These are phyloP conservation scores for Sarocladium kiliense DNA, from an alignment of 2,329 filamentous ascomycete species.

Conservation along the genomic window DNA sequence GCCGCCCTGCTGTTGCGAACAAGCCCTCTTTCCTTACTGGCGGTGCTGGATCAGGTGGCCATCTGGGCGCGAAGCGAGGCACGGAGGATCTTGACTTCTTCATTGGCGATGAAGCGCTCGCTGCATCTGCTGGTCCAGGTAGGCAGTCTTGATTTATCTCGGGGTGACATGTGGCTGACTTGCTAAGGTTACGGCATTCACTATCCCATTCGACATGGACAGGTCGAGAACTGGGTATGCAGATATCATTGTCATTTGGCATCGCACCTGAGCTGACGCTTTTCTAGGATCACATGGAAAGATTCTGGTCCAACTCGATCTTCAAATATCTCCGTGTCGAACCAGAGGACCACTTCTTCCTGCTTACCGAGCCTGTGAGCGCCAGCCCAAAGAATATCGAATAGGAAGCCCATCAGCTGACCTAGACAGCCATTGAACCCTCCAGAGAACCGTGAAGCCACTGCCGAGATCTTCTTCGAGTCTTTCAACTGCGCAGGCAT, in stretches of 20 bases:
- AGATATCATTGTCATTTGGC: background rate
- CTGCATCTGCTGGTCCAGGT: conserved; percentile 79
- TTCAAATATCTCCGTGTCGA: conserved; percentile 99
- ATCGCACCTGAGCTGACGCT: background rate
- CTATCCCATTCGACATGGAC: conserved; percentile 95
- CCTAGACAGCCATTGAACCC: conserved; percentile 78
- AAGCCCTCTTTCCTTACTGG: conserved; percentile 95
- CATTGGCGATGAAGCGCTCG: conserved; percentile 92
- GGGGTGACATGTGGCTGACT: conserved; percentile 13
- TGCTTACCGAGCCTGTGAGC: conserved; percentile 90
- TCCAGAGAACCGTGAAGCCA: conserved; percentile 97
- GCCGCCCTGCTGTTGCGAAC: conserved; percentile 83
- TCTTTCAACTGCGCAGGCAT: conserved; percentile 99
- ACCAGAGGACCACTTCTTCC: conserved; percentile 97
- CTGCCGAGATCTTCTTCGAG: conserved; percentile 99
- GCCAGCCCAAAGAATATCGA: background rate
- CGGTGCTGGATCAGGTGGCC: conserved; percentile 74
- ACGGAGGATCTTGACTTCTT: conserved; percentile 98
- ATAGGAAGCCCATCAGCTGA: conserved; percentile 13
- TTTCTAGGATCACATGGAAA: conserved; percentile 90
- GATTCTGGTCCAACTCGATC: conserved; percentile 99
- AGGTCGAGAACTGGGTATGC: conserved; percentile 96
- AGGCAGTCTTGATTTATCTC: conserved; percentile 20
- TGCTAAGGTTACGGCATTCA: conserved; percentile 81
- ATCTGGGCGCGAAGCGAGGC: conserved; percentile 86